Evolutionary conservation across 1,139 yeast species (phyloP).

Genomic region (Hyphopichia buzzinii): DNA sequence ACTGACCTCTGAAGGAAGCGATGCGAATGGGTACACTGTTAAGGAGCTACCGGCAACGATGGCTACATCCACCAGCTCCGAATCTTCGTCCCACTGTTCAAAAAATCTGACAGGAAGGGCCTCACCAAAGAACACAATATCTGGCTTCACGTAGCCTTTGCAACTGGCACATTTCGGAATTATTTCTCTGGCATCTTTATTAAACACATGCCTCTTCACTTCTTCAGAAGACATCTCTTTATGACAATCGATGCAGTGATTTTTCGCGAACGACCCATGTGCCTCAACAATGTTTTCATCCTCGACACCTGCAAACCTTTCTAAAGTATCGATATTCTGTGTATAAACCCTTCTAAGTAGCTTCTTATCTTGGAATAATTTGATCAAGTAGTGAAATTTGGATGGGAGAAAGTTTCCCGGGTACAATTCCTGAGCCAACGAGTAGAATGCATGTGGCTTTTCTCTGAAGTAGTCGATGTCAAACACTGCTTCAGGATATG

Average conservation of each 20-base stretch:
- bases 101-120: slow-evolving; percentile 70
- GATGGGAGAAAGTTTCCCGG: slow-evolving; percentile 90
- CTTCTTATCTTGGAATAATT: slow-evolving; percentile 61
- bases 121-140: slow-evolving; percentile 92
- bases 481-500: slow-evolving; percentile 94
- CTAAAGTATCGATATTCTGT: slow-evolving; percentile 90
- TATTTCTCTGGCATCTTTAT: slow-evolving; percentile 28
- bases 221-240: slow-evolving; percentile 50
- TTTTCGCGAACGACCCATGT: slow-evolving; percentile 87
- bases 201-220: slow-evolving; percentile 43
- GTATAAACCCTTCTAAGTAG: slow-evolving; percentile 72
- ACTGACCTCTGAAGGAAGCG: slow-evolving; percentile 66
- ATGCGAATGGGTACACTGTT: slow-evolving; percentile 87
- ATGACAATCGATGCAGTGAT: slow-evolving; percentile 78
- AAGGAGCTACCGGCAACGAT: slow-evolving; percentile 92
- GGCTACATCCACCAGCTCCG: slow-evolving; percentile 61
- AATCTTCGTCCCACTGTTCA: slow-evolving; percentile 65
- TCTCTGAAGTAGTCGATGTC: slow-evolving; percentile 78
- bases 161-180: slow-evolving; percentile 58
- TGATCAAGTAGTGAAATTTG: slow-evolving; percentile 70
- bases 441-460: slow-evolving; percentile 80
- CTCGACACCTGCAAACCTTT: slow-evolving; percentile 75
- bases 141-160: slow-evolving; percentile 81
- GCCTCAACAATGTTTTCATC: slow-evolving; percentile 77
- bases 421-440: slow-evolving; percentile 77